Evolutionary conservation across 176 grass and related monocot species (phyloP), one percentile per base, ranked within the genome.

Genomic region (Cocos nucifera): DNA sequence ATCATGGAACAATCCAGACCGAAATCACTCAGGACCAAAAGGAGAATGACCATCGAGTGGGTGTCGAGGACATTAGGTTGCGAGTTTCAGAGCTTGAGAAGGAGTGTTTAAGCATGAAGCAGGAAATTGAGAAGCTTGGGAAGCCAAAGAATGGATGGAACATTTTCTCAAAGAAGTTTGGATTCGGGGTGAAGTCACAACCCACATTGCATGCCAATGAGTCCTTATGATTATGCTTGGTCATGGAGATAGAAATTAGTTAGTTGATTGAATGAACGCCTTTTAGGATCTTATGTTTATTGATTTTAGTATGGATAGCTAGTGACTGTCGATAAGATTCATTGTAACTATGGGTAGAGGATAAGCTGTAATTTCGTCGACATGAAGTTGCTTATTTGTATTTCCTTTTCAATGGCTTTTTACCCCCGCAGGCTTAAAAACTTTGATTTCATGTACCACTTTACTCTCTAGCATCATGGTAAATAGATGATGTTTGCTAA

Each of bases 31-130:
- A 62, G 1, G 77, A 74, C 15, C 69, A 53, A 18, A 27, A 67
- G 17, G 24, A 67, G 6, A n/a, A 55, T 16, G 64, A 67, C 22
- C 14, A 29, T 17, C 17, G 5, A 17, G 32, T 74, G 61, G 59
- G 2, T 61, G 78, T 80, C 19, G 76, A 49, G 51, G 77, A 85
- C 54, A 73, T 88, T 68, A 76, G 62, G 61, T 67, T 12, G 57
- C 56, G 75, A 22, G 81, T 76, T 25, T 85, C 73, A 30, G 85
- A 94, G 75, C 71, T 88, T 53, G 81, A 94, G 75, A 82, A 81
- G 70, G 84, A 87, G 51, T 94, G 82, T 70, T 53, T 64, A 58
- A 74, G 49, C 74, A 78, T 88, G 81, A 88, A 85, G 78, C 75
- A 88, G 51, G 78, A 87, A 69, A 88, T 77, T 53, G 69, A 79